Conservation (phyloP, 2,329 filamentous ascomycete species). For the Claviceps maximensis region DNA sequence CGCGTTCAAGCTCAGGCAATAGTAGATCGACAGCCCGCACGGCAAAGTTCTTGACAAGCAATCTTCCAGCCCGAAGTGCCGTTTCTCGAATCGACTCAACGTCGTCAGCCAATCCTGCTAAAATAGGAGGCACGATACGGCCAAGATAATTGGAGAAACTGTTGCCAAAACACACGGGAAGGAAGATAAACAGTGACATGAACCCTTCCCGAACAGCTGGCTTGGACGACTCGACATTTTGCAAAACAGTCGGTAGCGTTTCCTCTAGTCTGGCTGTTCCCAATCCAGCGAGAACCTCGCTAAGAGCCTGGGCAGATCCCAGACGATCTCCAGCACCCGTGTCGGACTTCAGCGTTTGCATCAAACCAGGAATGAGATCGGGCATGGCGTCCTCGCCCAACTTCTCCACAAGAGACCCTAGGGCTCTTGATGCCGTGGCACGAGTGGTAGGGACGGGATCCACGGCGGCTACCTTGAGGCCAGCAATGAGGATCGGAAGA, state of each 20-base stretch:
- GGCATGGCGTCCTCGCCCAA: slow-evolving; percentile 92
- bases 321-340: slow-evolving; percentile 91
- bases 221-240: slow-evolving; percentile 89
- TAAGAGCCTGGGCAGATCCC: slow-evolving; percentile 90
- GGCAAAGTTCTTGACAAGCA: slow-evolving; percentile 97
- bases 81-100: slow-evolving; percentile 94
- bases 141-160: slow-evolving; percentile 93
- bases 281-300: slow-evolving; percentile 88
- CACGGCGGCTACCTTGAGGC: slow-evolving; percentile 76
- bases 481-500: slow-evolving; percentile 81
- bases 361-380: slow-evolving; percentile 92
- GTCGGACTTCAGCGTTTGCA: slow-evolving; percentile 95
- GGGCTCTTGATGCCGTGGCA: slow-evolving; percentile 87
- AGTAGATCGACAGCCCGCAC: slow-evolving; percentile 87
- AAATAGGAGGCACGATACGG: slow-evolving; percentile 88
- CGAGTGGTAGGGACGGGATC: slow-evolving; percentile 94
- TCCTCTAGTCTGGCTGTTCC: slow-evolving; percentile 89
- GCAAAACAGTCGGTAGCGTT: slow-evolving; percentile 86
- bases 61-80: slow-evolving; percentile 80
- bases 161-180: slow-evolving; percentile 97
- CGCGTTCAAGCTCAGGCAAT: slow-evolving; percentile 86
- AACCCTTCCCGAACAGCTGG: slow-evolving; percentile 89
- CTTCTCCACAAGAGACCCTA: slow-evolving; percentile 96
- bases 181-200: slow-evolving; percentile 98
- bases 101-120: slow-evolving; percentile 89